These are phyloP conservation scores for Cryomyces antarcticus DNA, from an alignment of 495 filamentous ascomycete species.

Conservation along the genomic window DNA sequence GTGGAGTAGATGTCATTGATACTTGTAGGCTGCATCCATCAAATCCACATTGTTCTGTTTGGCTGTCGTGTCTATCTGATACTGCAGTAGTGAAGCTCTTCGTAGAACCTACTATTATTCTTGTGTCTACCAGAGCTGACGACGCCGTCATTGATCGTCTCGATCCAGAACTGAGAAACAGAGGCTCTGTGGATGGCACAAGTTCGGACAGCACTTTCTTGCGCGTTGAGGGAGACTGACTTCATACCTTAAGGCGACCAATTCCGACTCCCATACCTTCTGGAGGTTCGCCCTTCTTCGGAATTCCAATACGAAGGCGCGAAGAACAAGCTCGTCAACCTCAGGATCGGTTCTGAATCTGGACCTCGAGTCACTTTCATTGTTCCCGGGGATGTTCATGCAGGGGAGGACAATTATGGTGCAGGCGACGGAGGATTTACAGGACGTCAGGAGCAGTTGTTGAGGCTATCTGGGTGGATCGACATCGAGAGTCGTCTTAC, in stretches of 20 bases:
- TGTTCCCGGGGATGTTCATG: constrained; percentile 31
- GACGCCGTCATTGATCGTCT: constrained; percentile 25
- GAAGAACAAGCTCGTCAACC: constrained; percentile 41
- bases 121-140: constrained; percentile 52
- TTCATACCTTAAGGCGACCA: constrained; percentile 12
- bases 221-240: background rate
- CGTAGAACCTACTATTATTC: constrained; percentile 58
- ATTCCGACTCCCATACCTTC: constrained; percentile 39
- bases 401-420: constrained; percentile 24
- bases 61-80: constrained; percentile 5
- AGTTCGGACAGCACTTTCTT: constrained; percentile 6
- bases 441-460: constrained; percentile 39
- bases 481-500: constrained; percentile 59
- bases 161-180: constrained; percentile 15
- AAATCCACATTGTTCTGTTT: background rate
- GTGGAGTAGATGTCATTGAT: constrained; percentile 50
- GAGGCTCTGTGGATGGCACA: constrained; percentile 10
- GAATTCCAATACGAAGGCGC: constrained; percentile 60
- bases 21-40: constrained; percentile 24
- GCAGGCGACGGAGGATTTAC: constrained; percentile 28
- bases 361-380: constrained; percentile 32
- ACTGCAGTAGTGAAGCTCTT: constrained; percentile 40
- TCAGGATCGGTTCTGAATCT: constrained; percentile 28
- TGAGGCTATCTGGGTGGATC: constrained; percentile 52
- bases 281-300: constrained; percentile 50